Evolutionary conservation across 495 filamentous ascomycete genomes (phyloP).

Genomic region (Penicillium macrosclerotiorum): DNA sequence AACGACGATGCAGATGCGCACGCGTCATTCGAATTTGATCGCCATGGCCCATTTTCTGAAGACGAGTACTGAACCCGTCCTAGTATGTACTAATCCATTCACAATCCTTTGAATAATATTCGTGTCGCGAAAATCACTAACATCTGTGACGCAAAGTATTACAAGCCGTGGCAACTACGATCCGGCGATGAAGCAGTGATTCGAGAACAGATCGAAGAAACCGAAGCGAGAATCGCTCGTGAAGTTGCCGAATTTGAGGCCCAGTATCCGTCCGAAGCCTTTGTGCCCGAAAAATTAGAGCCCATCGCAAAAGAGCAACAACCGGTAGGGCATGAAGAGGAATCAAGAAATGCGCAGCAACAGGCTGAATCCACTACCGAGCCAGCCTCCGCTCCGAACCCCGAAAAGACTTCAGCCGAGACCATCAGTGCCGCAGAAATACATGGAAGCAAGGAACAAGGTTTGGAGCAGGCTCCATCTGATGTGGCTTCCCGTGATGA

Average conservation of each 20-base stretch:
- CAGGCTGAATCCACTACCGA: not conserved
- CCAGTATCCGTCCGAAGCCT: conserved; percentile 26
- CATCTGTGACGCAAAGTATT: conserved; percentile 59
- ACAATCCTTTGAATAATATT: too few species aligned
- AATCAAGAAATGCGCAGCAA: not conserved
- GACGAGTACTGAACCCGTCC: conserved; percentile 69
- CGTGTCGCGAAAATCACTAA: too few species aligned
- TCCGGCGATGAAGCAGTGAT: conserved; percentile 61
- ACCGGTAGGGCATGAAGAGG: not conserved
- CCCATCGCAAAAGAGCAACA: conserved; percentile 11
- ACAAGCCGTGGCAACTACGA: conserved; percentile 80
- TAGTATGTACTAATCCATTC: conserved; percentile 56
- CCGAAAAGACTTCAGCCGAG: conserved; percentile 23
- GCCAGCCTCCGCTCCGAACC: conserved; percentile 13
- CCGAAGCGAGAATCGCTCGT: conserved; percentile 47
- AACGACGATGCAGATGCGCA: conserved; percentile 67
- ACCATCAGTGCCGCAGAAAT: too few species aligned
- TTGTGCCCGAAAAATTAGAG: conserved; percentile 9
- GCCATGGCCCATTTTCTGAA: conserved; percentile 71
- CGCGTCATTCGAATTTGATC: conserved; percentile 69
- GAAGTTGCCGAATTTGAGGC: conserved; percentile 53
- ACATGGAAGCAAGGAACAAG: conserved; percentile 23
- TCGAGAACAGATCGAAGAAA: conserved; percentile 56
- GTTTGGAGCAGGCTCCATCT: conserved; percentile 15
- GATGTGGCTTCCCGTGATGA: conserved; percentile 16